These are phyloP conservation scores for Cubamyces sp. DNA, from an alignment of 768 basidiomycete species.

Conservation along the genomic window DNA sequence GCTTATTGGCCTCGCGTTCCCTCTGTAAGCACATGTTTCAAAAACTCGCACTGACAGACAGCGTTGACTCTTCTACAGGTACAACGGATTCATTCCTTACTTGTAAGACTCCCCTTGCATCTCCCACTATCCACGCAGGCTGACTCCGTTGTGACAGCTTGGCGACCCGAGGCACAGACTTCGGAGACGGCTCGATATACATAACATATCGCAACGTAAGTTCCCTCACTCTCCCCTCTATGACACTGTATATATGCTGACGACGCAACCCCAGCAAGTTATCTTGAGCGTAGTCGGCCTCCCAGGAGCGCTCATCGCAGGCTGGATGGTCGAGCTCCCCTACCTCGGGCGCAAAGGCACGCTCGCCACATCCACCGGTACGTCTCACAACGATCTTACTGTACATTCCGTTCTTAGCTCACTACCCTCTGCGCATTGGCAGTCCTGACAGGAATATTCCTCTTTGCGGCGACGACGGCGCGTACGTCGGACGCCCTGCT, in stretches of 20 bases:
- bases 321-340: slow-evolving; percentile 55
- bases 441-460: slow-evolving; percentile 59
- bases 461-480: slow-evolving; percentile 60
- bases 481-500: slow-evolving; percentile 54
- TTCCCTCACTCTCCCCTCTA: neutral
- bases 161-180: slow-evolving; percentile 64
- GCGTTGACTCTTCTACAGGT: slow-evolving; percentile 35
- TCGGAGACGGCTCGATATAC: slow-evolving; percentile 70
- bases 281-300: slow-evolving; percentile 61
- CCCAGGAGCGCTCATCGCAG: slow-evolving; percentile 60
- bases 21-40: slow-evolving; percentile 50
- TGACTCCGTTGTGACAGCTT: slow-evolving; percentile 45
- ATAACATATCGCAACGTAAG: slow-evolving; percentile 76
- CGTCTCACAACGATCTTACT: slow-evolving; percentile 15
- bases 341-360: slow-evolving; percentile 57
- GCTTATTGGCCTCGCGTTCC: slow-evolving; percentile 77
- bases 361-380: slow-evolving; percentile 53
- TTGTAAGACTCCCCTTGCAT: slow-evolving; percentile 42
- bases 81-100: slow-evolving; percentile 57
- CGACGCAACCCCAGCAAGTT: slow-evolving; percentile 43
- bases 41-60: no score
- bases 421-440: neutral
- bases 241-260: neutral
- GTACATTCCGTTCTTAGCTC: slow-evolving; percentile 17
- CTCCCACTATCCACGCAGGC: neutral